Base-by-base conservation (phyloP, 768 basidiomycete genomes). In the Vararia minispora region DNA sequence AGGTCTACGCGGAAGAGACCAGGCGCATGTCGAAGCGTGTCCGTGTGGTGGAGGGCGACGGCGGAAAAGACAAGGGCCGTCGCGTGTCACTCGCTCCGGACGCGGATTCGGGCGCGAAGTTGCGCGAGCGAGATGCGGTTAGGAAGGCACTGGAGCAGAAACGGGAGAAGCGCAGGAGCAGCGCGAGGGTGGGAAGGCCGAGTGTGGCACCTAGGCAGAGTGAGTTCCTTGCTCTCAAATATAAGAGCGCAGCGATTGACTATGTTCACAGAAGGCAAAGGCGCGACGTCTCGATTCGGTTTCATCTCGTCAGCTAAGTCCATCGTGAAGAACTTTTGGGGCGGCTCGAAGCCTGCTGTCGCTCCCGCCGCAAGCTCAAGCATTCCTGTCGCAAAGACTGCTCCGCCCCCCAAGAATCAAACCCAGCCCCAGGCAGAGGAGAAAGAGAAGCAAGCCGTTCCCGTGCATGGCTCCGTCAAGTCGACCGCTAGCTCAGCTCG, bases 271-370 rank as follows among this genome's bases (percentile, higher is more conserved):
- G 47, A 48, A 64, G 58, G 51, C 35, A 65, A 64, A 52, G 60
- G 47, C 17, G 73, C 73, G 46, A 59, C 73, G 1, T 64, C 74
- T 4, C 71, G 74, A 26, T 75, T 83, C 41, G 84, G 80, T 1
- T 83, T 87, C 61, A 56, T 87, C 5, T 68, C 76, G 6, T 62
- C 66, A 16, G 76, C 84, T 6, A 86, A 83, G 54, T 71, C 72
- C 1, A 60, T 86, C 3, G 82, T 86, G 4, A 64, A 69, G 48
- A 81, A 70, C 45, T 80, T 87, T 1, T 86, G 81, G 81, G 72
- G 68, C 18, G 59, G 55, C 12, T 52, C 52, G 3, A 55, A 54
- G 6, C 55, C 58, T 12, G 36, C 47, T 10, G 57, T 53, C 14
- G 51, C 46, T 4, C 41, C 35, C 10, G 35, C 56, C 12, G 35